Conservation (phyloP, 495 filamentous ascomycete species). For the Clohesyomyces aquaticus region DNA sequence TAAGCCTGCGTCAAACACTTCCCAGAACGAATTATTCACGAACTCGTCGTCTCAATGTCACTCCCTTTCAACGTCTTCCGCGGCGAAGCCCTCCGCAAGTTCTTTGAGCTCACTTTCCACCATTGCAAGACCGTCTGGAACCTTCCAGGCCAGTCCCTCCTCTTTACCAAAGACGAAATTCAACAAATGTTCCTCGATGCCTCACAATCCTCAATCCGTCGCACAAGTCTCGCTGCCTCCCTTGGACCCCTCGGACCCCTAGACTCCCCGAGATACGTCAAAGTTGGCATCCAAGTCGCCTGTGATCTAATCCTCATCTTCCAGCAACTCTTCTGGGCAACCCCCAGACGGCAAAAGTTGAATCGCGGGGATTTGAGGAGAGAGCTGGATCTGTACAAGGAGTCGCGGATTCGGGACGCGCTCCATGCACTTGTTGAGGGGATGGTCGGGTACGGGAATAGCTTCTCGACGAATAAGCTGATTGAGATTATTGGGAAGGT, state of each 20-base stretch:
- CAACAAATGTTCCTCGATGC: constrained; percentile 15
- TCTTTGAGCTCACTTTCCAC: constrained; percentile 10
- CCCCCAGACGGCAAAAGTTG: constrained; percentile 11
- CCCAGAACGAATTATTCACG: background rate
- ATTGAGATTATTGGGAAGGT: background rate
- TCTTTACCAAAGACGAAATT: constrained; percentile 13
- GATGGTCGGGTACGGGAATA: background rate
- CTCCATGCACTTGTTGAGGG: constrained; percentile 7
- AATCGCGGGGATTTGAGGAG: background rate
- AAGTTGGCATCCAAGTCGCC: constrained; percentile 12
- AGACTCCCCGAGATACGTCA: background rate
- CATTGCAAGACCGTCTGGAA: constrained; percentile 16
- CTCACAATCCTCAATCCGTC: constrained; percentile 3
- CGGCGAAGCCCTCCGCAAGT: background rate
- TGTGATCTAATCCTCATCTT: constrained; percentile 19
- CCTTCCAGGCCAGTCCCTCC: constrained; percentile 11
- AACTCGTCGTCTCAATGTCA: background rate
- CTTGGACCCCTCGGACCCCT: background rate
- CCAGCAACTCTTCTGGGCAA: constrained; percentile 20
- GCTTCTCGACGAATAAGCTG: background rate
- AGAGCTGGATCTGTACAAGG: constrained; percentile 9
- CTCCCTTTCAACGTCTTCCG: constrained; percentile 9
- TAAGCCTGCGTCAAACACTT: constrained; percentile 11
- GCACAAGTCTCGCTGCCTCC: background rate
- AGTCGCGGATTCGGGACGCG: background rate